Conservation (phyloP, 805 yeast species). For the Candida ulmi region DNA sequence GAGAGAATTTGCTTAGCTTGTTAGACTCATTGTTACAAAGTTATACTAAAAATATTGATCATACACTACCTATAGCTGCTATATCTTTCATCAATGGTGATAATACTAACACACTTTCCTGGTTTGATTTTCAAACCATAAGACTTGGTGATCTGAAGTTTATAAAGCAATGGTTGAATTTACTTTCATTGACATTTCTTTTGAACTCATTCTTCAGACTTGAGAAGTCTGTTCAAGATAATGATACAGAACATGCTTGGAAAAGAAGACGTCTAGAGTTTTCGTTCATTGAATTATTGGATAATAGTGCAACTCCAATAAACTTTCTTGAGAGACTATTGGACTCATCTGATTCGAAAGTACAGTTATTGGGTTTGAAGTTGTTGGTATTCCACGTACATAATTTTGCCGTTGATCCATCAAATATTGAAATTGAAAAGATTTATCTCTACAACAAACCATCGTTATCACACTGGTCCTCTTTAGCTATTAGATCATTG, state of each 20-base stretch:
- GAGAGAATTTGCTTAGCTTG: conserved; percentile 11
- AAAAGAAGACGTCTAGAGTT: conserved; percentile 27
- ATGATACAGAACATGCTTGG: conserved; percentile 4
- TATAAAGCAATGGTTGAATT: conserved; percentile 35
- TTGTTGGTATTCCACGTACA: conserved; percentile 23
- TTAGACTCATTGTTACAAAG: conserved; percentile 7
- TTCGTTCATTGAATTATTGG: conserved; percentile 19
- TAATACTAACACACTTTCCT: neutral
- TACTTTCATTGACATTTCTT: conserved; percentile 30
- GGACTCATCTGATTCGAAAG: neutral
- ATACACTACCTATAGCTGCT: conserved; percentile 4
- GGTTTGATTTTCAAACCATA: conserved; percentile 24
- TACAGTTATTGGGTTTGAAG: conserved; percentile 21
- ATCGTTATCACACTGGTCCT: conserved; percentile 12
- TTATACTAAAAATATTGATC: neutral
- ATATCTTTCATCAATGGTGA: conserved; percentile 10
- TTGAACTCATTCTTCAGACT: conserved; percentile 10
- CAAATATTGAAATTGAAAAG: conserved; percentile 2
- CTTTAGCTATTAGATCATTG: conserved; percentile 11
- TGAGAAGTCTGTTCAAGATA: neutral
- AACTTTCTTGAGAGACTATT: conserved; percentile 18
- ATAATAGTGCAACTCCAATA: conserved; percentile 22
- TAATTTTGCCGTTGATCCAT: conserved; percentile 3
- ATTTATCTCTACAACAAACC: conserved; percentile 11
- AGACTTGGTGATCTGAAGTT: conserved; percentile 3